Evolutionary conservation across 1,284 basidiomycete species (phyloP), one percentile per base, ranked within the genome.

Genomic region (Peniophora sp.): DNA sequence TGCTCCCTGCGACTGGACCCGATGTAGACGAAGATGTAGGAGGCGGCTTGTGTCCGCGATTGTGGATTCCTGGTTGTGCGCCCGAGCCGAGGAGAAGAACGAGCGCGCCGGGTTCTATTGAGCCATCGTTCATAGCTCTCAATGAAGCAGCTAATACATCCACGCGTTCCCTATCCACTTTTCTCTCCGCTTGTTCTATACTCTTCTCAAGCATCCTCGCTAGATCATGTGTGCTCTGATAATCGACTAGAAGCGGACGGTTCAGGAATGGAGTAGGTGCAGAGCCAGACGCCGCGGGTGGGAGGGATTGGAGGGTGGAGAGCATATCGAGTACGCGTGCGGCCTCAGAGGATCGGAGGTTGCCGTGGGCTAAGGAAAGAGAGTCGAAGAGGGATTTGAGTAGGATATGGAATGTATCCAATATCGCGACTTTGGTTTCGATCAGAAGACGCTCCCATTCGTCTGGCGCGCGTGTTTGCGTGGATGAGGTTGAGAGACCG

Each of bases 401-500:
- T 41, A 85, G 61, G 47, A 79, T 61, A 56, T 88, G 84, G 62
- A 86, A 84, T 12, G 72, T 63, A 56, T 89, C 85, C 22, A 89
- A 63, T 17, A 89, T 65, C n/a, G 78, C 75, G 5, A 83, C 78
- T 66, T 89, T 89, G 6, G 82, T 82, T 51, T 82, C 77, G 3
- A 88, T 68, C 74, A 80, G 84, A 45, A 85, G 72, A 19, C 68
- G 70, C 56, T 85, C 79, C 84, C 84, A 87, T 46, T 85, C 75
- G 57, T 82, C 80, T 16, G 73, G 63, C 12, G 69, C 64, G 48
- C 67, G 66, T 36, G 10, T n/a, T 10, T 36, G 10, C n/a, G 5
- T 6, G 16, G 52, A 49, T 3, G 45, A 24, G 12, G 56, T 52
- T 36, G 55, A 27, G 10, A 78, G 59, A 9, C 81, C 82, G 1